These are phyloP conservation scores for Oryza longistaminata DNA, from an alignment of 176 grass and related monocot genomes.

Conservation along the genomic window DNA sequence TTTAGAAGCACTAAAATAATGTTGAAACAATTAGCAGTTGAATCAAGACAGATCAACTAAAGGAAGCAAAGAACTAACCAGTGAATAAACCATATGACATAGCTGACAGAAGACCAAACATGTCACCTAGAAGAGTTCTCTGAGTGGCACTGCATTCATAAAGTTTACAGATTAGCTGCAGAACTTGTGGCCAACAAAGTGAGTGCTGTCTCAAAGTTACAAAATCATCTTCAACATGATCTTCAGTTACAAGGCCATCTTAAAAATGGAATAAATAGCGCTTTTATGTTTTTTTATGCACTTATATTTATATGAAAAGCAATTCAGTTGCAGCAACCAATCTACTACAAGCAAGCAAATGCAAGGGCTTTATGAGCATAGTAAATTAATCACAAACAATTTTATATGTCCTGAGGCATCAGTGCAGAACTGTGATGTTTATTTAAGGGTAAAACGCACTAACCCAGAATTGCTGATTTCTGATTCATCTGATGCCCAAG, in stretches of 20 bases:
- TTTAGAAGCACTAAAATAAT: conserved; percentile 80
- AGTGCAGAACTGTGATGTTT: neutral
- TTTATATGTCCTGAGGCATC: neutral
- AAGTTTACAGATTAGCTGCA: conserved; percentile 19
- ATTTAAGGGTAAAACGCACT: conserved; percentile 32
- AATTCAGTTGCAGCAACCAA: conserved; percentile 21
- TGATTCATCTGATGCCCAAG: conserved; percentile 94
- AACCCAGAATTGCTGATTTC: conserved; percentile 65
- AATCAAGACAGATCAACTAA: neutral
- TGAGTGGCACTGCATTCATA: conserved; percentile 57
- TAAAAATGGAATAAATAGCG: neutral
- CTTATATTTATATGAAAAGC: neutral
- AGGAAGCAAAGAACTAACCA: conserved; percentile 46
- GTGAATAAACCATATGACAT: conserved; percentile 88
- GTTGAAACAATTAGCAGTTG: conserved; percentile 35
- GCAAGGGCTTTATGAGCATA: neutral
- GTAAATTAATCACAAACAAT: neutral
- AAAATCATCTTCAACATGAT: neutral
- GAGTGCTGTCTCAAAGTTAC: neutral
- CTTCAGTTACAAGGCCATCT: neutral
- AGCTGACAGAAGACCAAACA: conserved; percentile 94
- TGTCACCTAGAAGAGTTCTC: conserved; percentile 86
- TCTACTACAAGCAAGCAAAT: neutral
- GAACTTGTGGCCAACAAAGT: neutral
- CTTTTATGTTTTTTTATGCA: neutral